Percentiles rank a stretch among this genome's conserved stretches.
These are phyloP conservation scores for Serendipita vermifera DNA, from an alignment of 768 basidiomycete species.

Conservation along the genomic window DNA sequence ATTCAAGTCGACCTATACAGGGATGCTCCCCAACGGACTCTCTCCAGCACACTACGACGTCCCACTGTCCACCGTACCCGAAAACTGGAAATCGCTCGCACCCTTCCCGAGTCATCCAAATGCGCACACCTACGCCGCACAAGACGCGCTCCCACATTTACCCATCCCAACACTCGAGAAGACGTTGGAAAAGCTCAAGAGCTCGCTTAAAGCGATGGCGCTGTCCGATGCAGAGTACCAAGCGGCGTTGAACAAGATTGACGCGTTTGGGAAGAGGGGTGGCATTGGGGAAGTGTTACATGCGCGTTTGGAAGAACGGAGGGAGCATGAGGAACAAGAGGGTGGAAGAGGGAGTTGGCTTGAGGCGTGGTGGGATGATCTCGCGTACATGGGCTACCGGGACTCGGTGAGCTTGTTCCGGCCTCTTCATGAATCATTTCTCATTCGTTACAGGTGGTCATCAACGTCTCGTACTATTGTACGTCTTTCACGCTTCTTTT, in stretches of 20 bases:
- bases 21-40: constrained; percentile 3
- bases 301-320: constrained; percentile 41
- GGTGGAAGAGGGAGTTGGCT: constrained; percentile 50
- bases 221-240: constrained; percentile 46
- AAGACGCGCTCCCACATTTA: constrained; percentile 50
- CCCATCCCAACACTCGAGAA: constrained; percentile 58
- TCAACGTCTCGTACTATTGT: constrained; percentile 96
- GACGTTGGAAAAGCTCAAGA: constrained; percentile 57
- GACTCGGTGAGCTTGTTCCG: constrained; percentile 47
- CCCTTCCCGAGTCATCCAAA: constrained; percentile 37
- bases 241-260: constrained; percentile 46
- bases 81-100: constrained; percentile 59
- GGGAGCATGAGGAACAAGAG: constrained; percentile 32
- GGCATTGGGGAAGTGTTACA: constrained; percentile 36
- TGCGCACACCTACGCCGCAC: constrained; percentile 51
- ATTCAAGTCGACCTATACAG: neutral
- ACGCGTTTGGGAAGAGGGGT: constrained; percentile 41
- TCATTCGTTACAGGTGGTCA: constrained; percentile 41
- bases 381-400: constrained; percentile 68
- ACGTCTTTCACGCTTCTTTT: constrained; percentile 17
- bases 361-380: constrained; percentile 90
- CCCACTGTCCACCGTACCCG: constrained; percentile 8
- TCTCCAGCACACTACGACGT: neutral
- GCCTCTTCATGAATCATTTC: no score
- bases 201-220: constrained; percentile 61